phyloP scores from a whole-genome alignment of 2,329 filamentous ascomycete genomes.

The Fusarium xylarioides region DNA sequence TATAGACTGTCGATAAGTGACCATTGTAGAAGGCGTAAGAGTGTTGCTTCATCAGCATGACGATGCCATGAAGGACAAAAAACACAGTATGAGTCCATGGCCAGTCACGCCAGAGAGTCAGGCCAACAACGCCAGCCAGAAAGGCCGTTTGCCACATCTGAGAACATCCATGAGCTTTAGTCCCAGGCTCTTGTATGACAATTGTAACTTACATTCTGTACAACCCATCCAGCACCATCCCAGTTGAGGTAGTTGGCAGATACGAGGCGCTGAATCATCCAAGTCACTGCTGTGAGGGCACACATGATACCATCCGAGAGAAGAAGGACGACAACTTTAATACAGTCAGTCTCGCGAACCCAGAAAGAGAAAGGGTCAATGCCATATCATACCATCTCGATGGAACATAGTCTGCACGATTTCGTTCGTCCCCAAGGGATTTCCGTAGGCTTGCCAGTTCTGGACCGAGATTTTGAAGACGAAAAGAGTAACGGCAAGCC shows the following conservation, averaged over 20 bases:
- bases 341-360: not conserved
- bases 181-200: not conserved
- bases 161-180: not conserved
- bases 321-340: conserved; percentile 60
- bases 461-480: conserved; percentile 72
- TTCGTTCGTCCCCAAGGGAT: conserved; percentile 74
- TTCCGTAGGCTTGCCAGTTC: conserved; percentile 76
- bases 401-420: conserved; percentile 74
- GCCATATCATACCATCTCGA: conserved; percentile 52
- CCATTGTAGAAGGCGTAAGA: conserved; percentile 84
- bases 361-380: no score
- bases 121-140: conserved; percentile 67
- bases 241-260: conserved; percentile 69
- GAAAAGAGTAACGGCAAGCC: conserved; percentile 74
- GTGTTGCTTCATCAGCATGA: conserved; percentile 87
- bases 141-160: conserved; percentile 75
- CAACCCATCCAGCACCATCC: conserved; percentile 74
- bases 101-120: conserved; percentile 78
- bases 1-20: conserved; percentile 70
- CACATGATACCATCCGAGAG: conserved; percentile 77
- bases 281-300: conserved; percentile 70
- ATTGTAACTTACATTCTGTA: conserved; percentile 67
- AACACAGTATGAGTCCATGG: conserved; percentile 86
- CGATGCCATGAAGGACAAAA: conserved; percentile 76
- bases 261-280: conserved; percentile 70